Evolutionary conservation across 257 asterid genomes (phyloP).

Genomic region (Solanum rostratum): DNA sequence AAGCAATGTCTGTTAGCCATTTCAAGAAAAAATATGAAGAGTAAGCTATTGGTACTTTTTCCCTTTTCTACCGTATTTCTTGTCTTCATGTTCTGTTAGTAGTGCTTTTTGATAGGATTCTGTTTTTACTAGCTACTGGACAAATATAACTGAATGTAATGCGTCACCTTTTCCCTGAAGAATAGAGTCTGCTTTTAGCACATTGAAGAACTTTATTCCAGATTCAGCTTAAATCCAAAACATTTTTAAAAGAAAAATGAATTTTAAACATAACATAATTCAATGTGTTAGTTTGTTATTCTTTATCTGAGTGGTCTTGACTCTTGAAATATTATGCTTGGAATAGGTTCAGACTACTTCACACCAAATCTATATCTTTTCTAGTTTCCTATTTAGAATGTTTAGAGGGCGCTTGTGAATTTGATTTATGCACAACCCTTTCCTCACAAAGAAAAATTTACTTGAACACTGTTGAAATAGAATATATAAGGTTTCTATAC

Average conservation of each 20-base stretch:
- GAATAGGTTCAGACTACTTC: background rate
- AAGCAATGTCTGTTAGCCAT: constrained; percentile 83
- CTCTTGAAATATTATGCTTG: background rate
- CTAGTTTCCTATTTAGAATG: background rate
- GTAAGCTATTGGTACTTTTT: constrained; percentile 30
- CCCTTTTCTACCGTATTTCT: background rate
- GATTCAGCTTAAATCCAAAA: background rate
- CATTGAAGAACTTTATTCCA: background rate
- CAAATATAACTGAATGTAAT: background rate
- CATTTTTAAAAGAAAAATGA: background rate
- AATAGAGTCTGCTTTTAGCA: background rate
- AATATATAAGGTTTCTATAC: background rate
- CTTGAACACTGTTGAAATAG: background rate
- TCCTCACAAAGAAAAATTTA: background rate
- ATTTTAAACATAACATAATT: background rate
- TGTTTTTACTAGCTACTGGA: background rate
- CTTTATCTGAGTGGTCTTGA: background rate
- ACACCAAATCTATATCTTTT: background rate
- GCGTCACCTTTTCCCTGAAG: background rate
- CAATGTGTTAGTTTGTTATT: background rate
- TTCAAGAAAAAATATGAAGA: constrained; percentile 97
- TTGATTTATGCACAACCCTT: background rate
- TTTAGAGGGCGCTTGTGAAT: background rate
- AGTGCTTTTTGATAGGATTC: background rate
- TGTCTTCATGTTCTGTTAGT: background rate